Conservation (phyloP, 805 yeast species). For the Suhomyces prunicola region DNA sequence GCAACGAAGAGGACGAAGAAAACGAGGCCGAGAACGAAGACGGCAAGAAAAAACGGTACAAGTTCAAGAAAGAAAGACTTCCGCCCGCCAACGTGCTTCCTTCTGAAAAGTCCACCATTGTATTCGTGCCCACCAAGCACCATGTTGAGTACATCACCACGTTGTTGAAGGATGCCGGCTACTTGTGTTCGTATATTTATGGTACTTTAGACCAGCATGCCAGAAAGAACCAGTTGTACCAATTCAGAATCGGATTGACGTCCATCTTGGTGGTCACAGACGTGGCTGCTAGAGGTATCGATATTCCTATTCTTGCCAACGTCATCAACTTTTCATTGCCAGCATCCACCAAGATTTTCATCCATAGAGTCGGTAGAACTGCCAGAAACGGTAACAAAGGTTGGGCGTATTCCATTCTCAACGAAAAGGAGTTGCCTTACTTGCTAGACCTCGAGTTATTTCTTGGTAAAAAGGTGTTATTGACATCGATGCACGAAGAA, state of each 20-base stretch:
- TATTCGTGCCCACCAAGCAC: constrained; percentile 95
- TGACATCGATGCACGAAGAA: constrained; percentile 67
- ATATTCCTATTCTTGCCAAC: constrained; percentile 93
- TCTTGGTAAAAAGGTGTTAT: constrained; percentile 73
- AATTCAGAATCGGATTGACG: constrained; percentile 81
- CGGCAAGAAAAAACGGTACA: constrained; percentile 31
- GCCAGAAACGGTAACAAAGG: constrained; percentile 99
- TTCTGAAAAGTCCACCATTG: constrained; percentile 79
- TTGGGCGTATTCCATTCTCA: constrained; percentile 91
- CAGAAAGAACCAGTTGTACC: constrained; percentile 80
- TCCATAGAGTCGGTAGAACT: constrained; percentile 98
- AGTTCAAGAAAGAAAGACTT: constrained; percentile 51
- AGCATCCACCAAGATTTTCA: constrained; percentile 85
- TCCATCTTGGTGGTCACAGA: constrained; percentile 93
- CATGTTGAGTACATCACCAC: constrained; percentile 89
- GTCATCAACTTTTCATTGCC: constrained; percentile 91
- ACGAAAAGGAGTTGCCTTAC: constrained; percentile 85
- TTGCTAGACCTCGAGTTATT: constrained; percentile 86
- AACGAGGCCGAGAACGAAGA: constrained; percentile 38
- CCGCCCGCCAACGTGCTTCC: constrained; percentile 85
- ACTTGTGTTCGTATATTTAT: constrained; percentile 83
- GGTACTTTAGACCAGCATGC: constrained; percentile 96
- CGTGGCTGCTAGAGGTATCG: constrained; percentile 98
- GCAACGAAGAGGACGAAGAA: constrained; percentile 53
- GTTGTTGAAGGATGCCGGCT: constrained; percentile 73